A percentile compares a stretch with the other conserved stretches of the same genome.
Evolutionary conservation across 129 eudicot species (phyloP).

Genomic region (Flaveria brownii): DNA sequence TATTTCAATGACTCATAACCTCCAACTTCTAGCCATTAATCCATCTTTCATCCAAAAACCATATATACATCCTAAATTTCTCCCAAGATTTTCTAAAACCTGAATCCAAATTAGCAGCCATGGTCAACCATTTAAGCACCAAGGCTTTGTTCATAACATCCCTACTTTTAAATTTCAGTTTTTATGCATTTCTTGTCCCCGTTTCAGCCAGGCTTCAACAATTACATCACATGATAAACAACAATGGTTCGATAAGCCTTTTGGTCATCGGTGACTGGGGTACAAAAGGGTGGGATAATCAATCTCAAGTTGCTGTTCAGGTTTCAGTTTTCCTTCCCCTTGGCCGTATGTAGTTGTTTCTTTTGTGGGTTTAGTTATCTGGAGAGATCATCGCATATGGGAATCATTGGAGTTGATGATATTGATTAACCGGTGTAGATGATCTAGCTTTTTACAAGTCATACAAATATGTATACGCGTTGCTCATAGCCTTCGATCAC

Average conservation of each 20-base stretch:
- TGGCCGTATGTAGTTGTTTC: constrained; percentile 36
- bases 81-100: constrained; percentile 10
- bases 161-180: constrained; percentile 26
- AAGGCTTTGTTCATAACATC: constrained; percentile 32
- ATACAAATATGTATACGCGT: constrained; percentile 44
- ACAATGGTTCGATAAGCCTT: constrained; percentile 54
- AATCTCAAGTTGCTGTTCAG: constrained; percentile 68
- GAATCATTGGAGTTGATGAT: constrained; percentile 54
- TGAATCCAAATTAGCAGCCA: constrained; percentile 31
- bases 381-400: constrained; percentile 49
- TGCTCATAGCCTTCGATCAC: constrained; percentile 56
- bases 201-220: constrained; percentile 39
- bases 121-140: constrained; percentile 36
- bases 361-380: constrained; percentile 29
- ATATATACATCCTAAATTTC: constrained; percentile 23
- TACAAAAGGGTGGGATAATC: constrained; percentile 57
- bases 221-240: constrained; percentile 44
- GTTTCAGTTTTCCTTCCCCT: constrained; percentile 34
- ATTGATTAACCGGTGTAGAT: constrained; percentile 47
- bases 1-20: constrained; percentile 26
- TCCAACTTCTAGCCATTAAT: constrained; percentile 15
- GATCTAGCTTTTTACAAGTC: constrained; percentile 60
- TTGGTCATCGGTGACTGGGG: constrained; percentile 89
- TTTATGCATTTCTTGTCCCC: constrained; percentile 26
- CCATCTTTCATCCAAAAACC: constrained; percentile 21